Evolutionary conservation across 2,329 filamentous ascomycete genomes (phyloP).

Genomic region (Chrysosphaeria jannelii): DNA sequence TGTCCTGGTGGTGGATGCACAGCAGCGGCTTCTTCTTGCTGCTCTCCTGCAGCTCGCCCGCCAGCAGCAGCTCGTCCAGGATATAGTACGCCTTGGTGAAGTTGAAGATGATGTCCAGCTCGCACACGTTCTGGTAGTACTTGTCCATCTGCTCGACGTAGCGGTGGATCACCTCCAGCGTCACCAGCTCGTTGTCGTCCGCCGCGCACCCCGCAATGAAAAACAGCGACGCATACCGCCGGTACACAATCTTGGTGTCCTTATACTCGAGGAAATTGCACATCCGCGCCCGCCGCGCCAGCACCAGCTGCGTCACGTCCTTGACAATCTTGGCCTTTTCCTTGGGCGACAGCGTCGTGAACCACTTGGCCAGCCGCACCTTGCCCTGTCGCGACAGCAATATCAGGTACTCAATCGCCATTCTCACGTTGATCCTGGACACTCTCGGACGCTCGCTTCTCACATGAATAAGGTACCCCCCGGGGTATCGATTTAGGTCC

Average conservation of each 20-base stretch:
- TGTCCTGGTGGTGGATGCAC: slow-evolving; percentile 92
- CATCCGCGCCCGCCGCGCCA: slow-evolving; percentile 89
- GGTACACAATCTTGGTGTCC: slow-evolving; percentile 95
- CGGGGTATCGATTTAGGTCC: no score
- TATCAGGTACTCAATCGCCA: no score
- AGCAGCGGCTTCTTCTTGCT: slow-evolving; percentile 97
- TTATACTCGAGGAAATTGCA: slow-evolving; percentile 99
- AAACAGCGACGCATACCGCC: slow-evolving; percentile 93
- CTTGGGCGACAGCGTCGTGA: slow-evolving; percentile 85
- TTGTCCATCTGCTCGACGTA: slow-evolving; percentile 99
- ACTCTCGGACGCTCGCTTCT: no score
- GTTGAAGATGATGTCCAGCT: slow-evolving; percentile 98
- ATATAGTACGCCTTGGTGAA: slow-evolving; percentile 99
- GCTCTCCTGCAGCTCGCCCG: slow-evolving; percentile 92
- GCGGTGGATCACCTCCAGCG: slow-evolving; percentile 91
- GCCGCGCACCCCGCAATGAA: slow-evolving; percentile 94
- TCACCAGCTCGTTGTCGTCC: slow-evolving; percentile 96
- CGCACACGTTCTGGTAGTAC: slow-evolving; percentile 98
- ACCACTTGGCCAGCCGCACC: slow-evolving; percentile 98
- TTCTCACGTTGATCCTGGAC: no score
- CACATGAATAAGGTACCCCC: no score
- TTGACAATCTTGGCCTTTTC: slow-evolving; percentile 99
- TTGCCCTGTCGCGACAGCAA: slow-evolving; percentile 95
- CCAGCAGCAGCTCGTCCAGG: slow-evolving; percentile 78
- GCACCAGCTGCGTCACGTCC: slow-evolving; percentile 90